Evolutionary conservation across 768 basidiomycete genomes (phyloP).

Genomic region (Boletus speciosus): DNA sequence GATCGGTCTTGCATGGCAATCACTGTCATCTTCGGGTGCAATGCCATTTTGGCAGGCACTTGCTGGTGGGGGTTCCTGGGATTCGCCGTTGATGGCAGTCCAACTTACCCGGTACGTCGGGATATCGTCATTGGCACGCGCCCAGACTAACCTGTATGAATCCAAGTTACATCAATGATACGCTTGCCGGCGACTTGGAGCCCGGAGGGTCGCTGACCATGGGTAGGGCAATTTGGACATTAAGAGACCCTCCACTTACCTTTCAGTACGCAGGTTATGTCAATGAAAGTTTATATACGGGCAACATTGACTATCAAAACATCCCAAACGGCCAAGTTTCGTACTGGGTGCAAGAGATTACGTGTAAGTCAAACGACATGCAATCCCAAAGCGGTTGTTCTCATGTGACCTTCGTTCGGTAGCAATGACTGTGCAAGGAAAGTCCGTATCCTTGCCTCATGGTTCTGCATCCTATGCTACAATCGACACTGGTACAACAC

Average conservation of each 20-base stretch:
- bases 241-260: background rate
- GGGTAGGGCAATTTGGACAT: constrained; percentile 38
- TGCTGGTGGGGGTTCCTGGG: constrained; percentile 38
- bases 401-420: background rate
- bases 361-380: constrained; percentile 12
- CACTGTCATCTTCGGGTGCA: constrained; percentile 54
- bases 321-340: constrained; percentile 38
- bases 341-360: constrained; percentile 46
- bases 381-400: background rate
- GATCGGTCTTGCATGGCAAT: constrained; percentile 66
- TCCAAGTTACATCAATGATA: constrained; percentile 42
- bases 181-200: constrained; percentile 41
- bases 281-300: constrained; percentile 45
- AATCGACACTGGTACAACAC: constrained; percentile 60
- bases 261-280: constrained; percentile 48
- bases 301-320: constrained; percentile 46
- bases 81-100: constrained; percentile 59
- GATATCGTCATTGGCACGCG: background rate
- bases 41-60: constrained; percentile 70
- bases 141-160: background rate
- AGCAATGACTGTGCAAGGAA: constrained; percentile 38
- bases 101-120: constrained; percentile 49
- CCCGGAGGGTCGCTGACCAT: constrained; percentile 73
- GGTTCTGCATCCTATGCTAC: constrained; percentile 39
- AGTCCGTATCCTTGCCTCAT: constrained; percentile 29